Percentiles rank a stretch among this genome's conserved stretches.
Conservation (phyloP, 768 basidiomycete genomes). For the Mycena pura region DNA sequence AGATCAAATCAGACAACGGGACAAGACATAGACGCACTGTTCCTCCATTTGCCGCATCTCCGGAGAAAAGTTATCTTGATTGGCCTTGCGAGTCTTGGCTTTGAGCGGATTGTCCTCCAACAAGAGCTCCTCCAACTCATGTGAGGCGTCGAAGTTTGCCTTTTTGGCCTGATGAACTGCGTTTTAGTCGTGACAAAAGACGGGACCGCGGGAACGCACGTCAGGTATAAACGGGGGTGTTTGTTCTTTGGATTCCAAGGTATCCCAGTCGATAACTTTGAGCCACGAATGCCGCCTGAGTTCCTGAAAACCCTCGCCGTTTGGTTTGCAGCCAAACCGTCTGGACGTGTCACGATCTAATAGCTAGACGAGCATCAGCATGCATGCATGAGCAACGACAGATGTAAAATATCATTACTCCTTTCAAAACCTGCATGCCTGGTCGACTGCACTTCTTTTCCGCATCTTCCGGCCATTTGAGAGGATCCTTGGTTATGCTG, state of each 20-base stretch:
- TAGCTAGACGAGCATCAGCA: constrained; percentile 54
- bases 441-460: constrained; percentile 76
- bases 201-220: constrained; percentile 50
- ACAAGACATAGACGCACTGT: constrained; percentile 65
- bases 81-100: constrained; percentile 89
- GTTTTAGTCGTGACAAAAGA: constrained; percentile 17
- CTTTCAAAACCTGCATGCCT: constrained; percentile 81
- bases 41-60: constrained; percentile 99
- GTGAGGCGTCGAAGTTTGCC: constrained; percentile 98
- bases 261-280: constrained; percentile 86
- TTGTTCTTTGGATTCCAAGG: constrained; percentile 76
- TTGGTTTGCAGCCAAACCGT: constrained; percentile 82
- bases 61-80: constrained; percentile 84
- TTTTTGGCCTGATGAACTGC: constrained; percentile 80
- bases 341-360: constrained; percentile 84
- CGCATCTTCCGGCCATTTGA: constrained; percentile 92
- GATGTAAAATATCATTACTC: constrained; percentile 57
- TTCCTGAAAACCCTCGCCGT: constrained; percentile 82
- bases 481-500: constrained; percentile 85
- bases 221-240: constrained; percentile 91
- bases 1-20: constrained; percentile 3
- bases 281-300: constrained; percentile 89
- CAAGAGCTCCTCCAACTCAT: constrained; percentile 94
- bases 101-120: constrained; percentile 97
- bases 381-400: constrained; percentile 11